Conservation (phyloP, 306 rosid genomes). For the Glycine latifolia region DNA sequence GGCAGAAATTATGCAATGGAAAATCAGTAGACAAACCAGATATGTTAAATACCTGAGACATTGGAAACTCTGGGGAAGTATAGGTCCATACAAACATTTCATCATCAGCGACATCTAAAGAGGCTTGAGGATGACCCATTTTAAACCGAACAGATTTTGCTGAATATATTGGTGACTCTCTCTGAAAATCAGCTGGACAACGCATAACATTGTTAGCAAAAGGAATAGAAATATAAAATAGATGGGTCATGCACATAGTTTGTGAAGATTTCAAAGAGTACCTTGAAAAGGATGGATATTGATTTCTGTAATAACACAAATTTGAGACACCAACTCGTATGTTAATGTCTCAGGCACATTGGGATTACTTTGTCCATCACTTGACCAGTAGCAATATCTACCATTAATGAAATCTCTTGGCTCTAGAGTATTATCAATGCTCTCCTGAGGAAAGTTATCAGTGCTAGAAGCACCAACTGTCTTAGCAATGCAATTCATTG, state of each 20-base stretch:
- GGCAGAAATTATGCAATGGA: conserved; percentile 27
- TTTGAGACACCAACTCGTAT: conserved; percentile 68
- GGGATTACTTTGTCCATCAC: conserved; percentile 78
- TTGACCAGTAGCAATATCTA: conserved; percentile 83
- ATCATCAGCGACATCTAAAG: conserved; percentile 49
- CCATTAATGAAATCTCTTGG: conserved; percentile 41
- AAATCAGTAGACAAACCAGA: conserved; percentile 28
- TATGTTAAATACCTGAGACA: conserved; percentile 69
- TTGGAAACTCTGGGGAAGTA: conserved; percentile 79
- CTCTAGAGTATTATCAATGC: conserved; percentile 75
- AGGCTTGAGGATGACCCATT: conserved; percentile 67
- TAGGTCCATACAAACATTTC: conserved; percentile 77
- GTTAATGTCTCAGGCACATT: conserved; percentile 80
- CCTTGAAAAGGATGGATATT: conserved; percentile 81
- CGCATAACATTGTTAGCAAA: conserved; percentile 36
- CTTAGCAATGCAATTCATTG: conserved; percentile 58
- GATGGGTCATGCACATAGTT: conserved; percentile 33
- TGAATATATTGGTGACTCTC: conserved; percentile 77
- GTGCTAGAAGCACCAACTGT: conserved; percentile 91
- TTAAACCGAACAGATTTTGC: conserved; percentile 78
- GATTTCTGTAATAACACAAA: conserved; percentile 75
- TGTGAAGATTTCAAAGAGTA: conserved; percentile 37
- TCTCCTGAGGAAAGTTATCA: conserved; percentile 82
- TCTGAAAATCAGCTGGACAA: conserved; percentile 75
- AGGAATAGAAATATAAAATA: conserved; percentile 8